Conservation (phyloP, 75 land plant species). For the Selaginella moellendorffii region DNA sequence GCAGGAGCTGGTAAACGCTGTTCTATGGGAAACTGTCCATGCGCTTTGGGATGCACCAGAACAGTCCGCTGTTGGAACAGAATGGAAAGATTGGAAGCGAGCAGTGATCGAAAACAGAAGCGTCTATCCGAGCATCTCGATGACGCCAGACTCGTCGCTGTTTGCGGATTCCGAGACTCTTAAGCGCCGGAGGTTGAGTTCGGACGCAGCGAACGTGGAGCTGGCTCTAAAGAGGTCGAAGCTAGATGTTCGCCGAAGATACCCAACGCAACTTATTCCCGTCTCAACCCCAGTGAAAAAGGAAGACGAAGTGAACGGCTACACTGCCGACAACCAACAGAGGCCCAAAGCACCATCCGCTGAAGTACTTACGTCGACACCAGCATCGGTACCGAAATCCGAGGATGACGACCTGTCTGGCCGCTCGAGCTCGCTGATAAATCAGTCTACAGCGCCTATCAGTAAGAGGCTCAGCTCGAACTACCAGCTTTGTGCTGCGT, state of each 20-base stretch:
- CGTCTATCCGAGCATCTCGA: neutral
- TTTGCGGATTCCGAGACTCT: neutral
- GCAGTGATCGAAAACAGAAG: neutral
- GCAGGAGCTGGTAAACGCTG: constrained; percentile 8
- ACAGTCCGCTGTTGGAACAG: neutral
- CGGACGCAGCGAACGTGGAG: neutral
- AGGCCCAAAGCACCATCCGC: neutral
- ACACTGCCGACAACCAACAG: neutral
- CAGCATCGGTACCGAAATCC: neutral
- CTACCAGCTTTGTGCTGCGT: constrained; percentile 7
- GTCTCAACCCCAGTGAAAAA: neutral
- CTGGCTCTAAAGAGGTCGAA: neutral
- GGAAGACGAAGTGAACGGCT: neutral
- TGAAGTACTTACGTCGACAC: neutral
- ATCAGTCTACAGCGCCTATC: neutral
- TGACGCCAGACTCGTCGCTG: neutral
- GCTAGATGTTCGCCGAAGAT: neutral
- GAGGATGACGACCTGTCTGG: neutral
- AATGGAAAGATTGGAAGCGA: constrained; percentile 6
- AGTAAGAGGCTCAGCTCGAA: neutral
- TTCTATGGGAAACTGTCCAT: neutral
- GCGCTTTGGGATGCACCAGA: neutral
- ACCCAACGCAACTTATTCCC: neutral
- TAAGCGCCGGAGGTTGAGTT: neutral
- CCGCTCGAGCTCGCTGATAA: neutral